Conservation (phyloP, 2,329 filamentous ascomycete species). For the Phoma sp. region DNA sequence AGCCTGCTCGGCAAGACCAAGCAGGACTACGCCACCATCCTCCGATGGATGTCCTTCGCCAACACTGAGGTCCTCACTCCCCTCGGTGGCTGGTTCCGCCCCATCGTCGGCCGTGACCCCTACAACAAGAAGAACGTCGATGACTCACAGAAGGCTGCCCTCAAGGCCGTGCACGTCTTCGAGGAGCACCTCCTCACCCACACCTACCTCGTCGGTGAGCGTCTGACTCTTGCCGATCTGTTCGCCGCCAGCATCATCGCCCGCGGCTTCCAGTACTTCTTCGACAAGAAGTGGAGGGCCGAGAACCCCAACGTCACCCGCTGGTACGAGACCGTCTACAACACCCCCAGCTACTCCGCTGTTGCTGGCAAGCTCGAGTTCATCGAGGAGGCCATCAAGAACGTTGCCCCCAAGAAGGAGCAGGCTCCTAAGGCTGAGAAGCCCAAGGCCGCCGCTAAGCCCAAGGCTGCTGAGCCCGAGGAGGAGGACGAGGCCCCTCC, state of each 20-base stretch:
- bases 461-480: constrained; percentile 62
- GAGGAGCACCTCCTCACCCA: constrained; percentile 90
- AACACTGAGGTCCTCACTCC: constrained; percentile 82
- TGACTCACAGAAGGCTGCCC: constrained; percentile 72
- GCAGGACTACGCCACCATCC: constrained; percentile 98
- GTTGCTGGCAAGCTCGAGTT: constrained; percentile 78
- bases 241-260: constrained; percentile 80
- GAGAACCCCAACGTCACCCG: constrained; percentile 85
- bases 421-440: constrained; percentile 73
- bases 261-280: constrained; percentile 92
- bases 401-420: constrained; percentile 76
- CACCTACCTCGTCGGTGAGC: constrained; percentile 98
- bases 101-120: constrained; percentile 78
- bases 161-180: constrained; percentile 73
- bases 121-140: constrained; percentile 99
- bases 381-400: constrained; percentile 81
- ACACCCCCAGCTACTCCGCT: constrained; percentile 88
- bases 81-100: constrained; percentile 83
- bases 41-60: constrained; percentile 98
- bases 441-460: constrained; percentile 66
- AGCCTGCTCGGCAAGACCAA: constrained; percentile 99
- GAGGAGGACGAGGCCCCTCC: constrained; percentile 66
- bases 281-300: constrained; percentile 86
- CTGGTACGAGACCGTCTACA: constrained; percentile 94
- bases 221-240: constrained; percentile 93